These are phyloP conservation scores for Cyberlindnera xishuangbannaensis DNA, from an alignment of 805 yeast species.

Conservation along the genomic window DNA sequence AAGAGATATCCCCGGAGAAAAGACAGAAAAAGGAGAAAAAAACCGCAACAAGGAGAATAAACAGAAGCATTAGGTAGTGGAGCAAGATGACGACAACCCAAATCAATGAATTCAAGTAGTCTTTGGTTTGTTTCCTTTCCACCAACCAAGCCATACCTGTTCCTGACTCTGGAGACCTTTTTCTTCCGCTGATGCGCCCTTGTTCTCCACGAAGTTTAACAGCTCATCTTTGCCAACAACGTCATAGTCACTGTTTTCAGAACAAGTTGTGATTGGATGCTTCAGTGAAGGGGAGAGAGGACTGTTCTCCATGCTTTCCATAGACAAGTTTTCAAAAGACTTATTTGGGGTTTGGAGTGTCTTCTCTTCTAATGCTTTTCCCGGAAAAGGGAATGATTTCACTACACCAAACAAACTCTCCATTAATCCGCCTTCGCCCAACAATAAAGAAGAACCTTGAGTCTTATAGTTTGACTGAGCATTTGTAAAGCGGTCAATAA, in stretches of 20 bases:
- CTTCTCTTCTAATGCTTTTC: background rate
- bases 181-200: background rate
- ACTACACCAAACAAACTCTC: constrained; percentile 11
- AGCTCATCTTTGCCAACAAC: constrained; percentile 35
- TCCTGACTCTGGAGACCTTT: constrained; percentile 1
- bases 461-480: background rate
- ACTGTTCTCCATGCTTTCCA: constrained; percentile 1
- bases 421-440: constrained; percentile 5
- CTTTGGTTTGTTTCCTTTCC: constrained; percentile 11
- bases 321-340: background rate
- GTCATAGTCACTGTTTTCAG: constrained; percentile 35
- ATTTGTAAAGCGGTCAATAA: background rate
- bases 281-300: too few relatives aligned
- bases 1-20: too few relatives aligned
- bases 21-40: too few relatives aligned
- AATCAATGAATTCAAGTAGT: constrained; percentile 8
- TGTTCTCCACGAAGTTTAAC: constrained; percentile 8
- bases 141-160: constrained; percentile 15
- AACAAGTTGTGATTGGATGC: background rate
- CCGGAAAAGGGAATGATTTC: constrained; percentile 4
- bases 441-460: background rate
- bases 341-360: background rate
- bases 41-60: background rate
- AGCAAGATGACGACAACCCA: too few relatives aligned
- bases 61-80: too few relatives aligned